Base-by-base conservation (phyloP, 75 land plant genomes). In the Selaginella moellendorffii region DNA sequence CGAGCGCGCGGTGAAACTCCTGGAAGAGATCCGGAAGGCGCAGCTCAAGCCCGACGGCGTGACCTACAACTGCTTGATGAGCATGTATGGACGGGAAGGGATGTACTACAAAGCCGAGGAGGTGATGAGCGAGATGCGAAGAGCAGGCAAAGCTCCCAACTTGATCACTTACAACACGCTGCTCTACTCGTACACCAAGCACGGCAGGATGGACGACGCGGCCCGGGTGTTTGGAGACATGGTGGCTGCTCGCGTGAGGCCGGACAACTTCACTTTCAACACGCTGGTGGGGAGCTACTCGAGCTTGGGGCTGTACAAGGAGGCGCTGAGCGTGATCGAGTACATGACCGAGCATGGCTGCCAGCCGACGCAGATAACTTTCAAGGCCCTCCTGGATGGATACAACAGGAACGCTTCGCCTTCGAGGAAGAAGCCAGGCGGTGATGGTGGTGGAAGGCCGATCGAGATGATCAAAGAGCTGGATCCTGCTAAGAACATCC, bases 21-120 rank as follows among this genome's bases (percentile, higher is more conserved):
- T 83, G 22, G 67, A 69, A 21, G 74, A 69, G 65, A 78, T 89
- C 69, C 66, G 62, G 36, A 71, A 72, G 31, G 73, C 71, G 68
- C 83, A 88, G 17, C 73, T 82, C 66, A 78, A 70, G 22, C 97
- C 91, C n/a, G 85, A 77, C 53, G 68, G 82, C 64, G 72, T 86
- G 2, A 95, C 99, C 18, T 95, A 86, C 64, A 95, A 95, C 69
- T 76, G 74, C 36, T 67, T 89, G 72, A 89, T 95, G 78, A 73
- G 81, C 51, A 89, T 95, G 91, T 79, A 95, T 60, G 70, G 99
- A 2, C 76, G 87, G 30, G 69, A 79, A 61, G 97, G 81, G 10
- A 68, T 78, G 61, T 86, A 59, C 64, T 69, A 69, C 30, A 83
- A 65, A 67, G 69, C 81, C 0, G 98, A 93, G 73, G 76, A 82